Percentiles rank a stretch among this genome's conserved stretches.
Conservation (phyloP, 495 filamentous ascomycete species). For the Xylaria bambusicola region DNA sequence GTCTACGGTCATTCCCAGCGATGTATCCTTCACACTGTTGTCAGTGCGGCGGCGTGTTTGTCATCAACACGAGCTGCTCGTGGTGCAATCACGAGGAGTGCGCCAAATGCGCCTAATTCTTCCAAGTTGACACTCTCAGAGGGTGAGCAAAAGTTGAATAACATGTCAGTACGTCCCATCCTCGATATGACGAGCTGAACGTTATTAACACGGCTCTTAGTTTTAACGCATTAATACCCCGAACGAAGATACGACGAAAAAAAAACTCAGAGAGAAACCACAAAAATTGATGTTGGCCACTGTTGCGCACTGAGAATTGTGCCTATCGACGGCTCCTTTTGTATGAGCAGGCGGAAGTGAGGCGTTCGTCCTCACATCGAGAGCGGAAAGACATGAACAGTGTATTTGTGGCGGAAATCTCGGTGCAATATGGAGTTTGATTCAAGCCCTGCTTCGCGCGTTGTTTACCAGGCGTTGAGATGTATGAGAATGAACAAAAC, state of each 20-base stretch:
- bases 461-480: neutral
- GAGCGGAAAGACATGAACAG: too few relatives aligned
- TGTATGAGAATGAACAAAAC: slow-evolving; percentile 13
- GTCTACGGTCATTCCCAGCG: neutral
- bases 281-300: too few relatives aligned
- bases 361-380: too few relatives aligned
- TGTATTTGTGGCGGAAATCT: neutral
- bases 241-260: too few relatives aligned
- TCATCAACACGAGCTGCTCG: slow-evolving; percentile 48
- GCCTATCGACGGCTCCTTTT: too few relatives aligned
- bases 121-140: neutral
- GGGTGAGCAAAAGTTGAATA: neutral
- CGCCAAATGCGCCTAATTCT: slow-evolving; percentile 41
- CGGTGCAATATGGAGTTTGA: neutral
- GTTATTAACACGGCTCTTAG: neutral
- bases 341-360: too few relatives aligned
- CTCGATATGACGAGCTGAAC: neutral
- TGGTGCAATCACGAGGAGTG: slow-evolving; percentile 49
- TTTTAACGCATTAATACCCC: neutral
- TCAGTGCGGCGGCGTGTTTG: slow-evolving; percentile 49
- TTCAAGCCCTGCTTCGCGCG: neutral
- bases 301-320: too few relatives aligned
- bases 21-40: slow-evolving; percentile 50
- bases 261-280: too few relatives aligned
- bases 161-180: neutral